Evolutionary conservation across 2,329 filamentous ascomycete genomes (phyloP).

Genomic region (Neopestalotiopsis clavispora): DNA sequence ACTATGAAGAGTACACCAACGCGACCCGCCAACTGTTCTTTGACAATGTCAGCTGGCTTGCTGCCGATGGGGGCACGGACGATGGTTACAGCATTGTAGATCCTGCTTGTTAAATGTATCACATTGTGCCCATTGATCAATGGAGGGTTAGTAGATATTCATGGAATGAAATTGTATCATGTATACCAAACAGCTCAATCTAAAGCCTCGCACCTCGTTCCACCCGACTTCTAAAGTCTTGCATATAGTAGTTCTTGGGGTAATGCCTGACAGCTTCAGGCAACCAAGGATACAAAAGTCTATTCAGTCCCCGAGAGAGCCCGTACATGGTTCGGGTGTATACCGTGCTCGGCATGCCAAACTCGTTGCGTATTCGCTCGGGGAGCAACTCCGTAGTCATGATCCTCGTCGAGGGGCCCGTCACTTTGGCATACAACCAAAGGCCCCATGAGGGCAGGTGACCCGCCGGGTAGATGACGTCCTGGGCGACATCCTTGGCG

Average conservation of each 20-base stretch:
- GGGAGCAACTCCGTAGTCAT: constrained; percentile 14
- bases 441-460: constrained; percentile 9
- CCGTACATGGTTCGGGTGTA: constrained; percentile 15
- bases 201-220: constrained; percentile 10
- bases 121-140: too few relatives aligned
- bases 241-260: constrained; percentile 12
- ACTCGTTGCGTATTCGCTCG: constrained; percentile 16
- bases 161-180: too few relatives aligned
- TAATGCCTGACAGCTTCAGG: constrained; percentile 9
- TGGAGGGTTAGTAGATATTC: too few relatives aligned
- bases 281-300: constrained; percentile 1
- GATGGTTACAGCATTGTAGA: too few relatives aligned
- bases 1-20: too few relatives aligned
- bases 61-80: too few relatives aligned
- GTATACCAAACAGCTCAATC: neutral
- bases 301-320: neutral
- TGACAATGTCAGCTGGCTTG: too few relatives aligned
- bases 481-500: constrained; percentile 12
- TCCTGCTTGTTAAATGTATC: too few relatives aligned
- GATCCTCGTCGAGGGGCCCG: constrained; percentile 9
- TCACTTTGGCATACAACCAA: constrained; percentile 14
- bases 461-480: constrained; percentile 13
- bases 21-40: too few relatives aligned
- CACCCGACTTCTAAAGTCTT: constrained; percentile 10
- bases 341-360: constrained; percentile 6